A percentile compares a stretch with the other conserved stretches of the same genome.
Evolutionary conservation across 148 eudicot genomes (phyloP).

Genomic region (Simmondsia chinensis): DNA sequence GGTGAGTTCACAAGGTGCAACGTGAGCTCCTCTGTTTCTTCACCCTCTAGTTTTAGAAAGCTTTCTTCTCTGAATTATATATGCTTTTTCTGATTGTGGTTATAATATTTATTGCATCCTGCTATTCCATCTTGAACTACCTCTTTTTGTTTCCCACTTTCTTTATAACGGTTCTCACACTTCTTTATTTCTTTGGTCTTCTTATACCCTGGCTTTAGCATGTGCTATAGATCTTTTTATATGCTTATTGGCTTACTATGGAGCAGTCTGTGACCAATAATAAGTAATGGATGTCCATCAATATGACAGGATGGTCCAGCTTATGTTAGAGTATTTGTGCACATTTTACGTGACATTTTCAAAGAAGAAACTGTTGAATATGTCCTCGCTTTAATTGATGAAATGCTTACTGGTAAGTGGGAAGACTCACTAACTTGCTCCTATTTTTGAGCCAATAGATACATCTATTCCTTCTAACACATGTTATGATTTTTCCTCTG

Average conservation of each 20-base stretch:
- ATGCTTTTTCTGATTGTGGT: too few species aligned
- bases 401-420: constrained; percentile 73
- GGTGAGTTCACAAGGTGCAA: too few species aligned
- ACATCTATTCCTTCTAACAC: constrained; percentile 1
- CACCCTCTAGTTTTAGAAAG: too few species aligned
- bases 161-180: neutral
- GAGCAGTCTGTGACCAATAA: neutral
- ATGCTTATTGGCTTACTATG: too few species aligned
- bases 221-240: neutral
- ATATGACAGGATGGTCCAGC: constrained; percentile 88
- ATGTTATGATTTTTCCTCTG: constrained; percentile 10
- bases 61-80: too few species aligned
- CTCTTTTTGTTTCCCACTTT: too few species aligned
- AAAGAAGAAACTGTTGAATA: constrained; percentile 98
- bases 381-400: constrained; percentile 85
- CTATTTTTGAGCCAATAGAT: neutral
- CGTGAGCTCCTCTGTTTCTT: too few species aligned
- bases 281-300: constrained; percentile 8
- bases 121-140: too few species aligned
- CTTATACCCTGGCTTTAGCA: neutral
- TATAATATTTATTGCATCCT: too few species aligned
- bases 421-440: neutral
- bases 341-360: constrained; percentile 76
- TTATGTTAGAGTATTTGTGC: constrained; percentile 70
- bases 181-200: too few species aligned